Evolutionary conservation across 257 asterid species (phyloP), one percentile per base, ranked within the genome.

Genomic region (Nicotiana paniculata): DNA sequence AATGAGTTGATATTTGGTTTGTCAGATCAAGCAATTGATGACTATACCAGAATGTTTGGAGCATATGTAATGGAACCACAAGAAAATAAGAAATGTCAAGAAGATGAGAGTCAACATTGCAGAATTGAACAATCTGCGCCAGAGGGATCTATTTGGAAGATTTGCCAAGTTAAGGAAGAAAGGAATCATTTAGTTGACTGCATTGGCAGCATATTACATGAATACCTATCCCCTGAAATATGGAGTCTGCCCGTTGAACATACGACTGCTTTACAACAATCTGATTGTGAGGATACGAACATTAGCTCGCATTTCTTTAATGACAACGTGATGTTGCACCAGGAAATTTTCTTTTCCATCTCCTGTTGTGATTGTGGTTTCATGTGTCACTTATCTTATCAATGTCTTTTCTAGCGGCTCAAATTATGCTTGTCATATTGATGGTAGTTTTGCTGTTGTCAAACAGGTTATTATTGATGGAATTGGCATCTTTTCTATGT

Each of bases 1-100:
- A 96, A 94, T 74, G 98, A 96, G 87, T 88, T 96, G 93, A 84
- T 96, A 4, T 94, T 87, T 87, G 98, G 99, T 79, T 86, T 96
- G 75, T 96, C 98, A 26, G 93, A 93, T 82, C 90, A 86, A 85
- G 89, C 94, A 84, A 80, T 87, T 39, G 69, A 87, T 81, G 83
- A 86, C 82, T 85, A 93, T 66, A 59, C 77, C 66, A 80, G 81
- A 80, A 84, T 90, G 88, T 93, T 96, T 86, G 77, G 81, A 69
- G 30, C 87, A 64, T 82, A 77, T 80, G 82, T 66, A 74, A 77
- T 28, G 77, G 79, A 10, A 68, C 84, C 77, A 21, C 85, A 82
- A 30, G 86, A 83, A 35, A 75, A 46, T 75, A 84, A 88, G 65
- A 85, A 72, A 30, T 37, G 82, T 79, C 46, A 55, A 24, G 88